phyloP scores from a whole-genome alignment of 352 stramenopile genomes.

The Elongisporangium prolatum region DNA sequence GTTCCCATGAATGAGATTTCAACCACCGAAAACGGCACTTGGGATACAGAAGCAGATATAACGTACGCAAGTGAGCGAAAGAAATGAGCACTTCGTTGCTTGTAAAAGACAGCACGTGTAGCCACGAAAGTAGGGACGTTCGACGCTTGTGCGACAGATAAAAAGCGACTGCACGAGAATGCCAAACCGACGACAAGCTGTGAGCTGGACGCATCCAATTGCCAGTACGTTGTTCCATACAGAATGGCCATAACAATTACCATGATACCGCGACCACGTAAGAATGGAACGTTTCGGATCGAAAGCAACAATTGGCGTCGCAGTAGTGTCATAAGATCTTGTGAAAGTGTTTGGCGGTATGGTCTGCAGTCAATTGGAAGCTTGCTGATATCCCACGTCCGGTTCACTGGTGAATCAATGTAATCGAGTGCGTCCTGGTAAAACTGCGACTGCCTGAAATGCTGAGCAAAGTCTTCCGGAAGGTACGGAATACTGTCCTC shows the following conservation, averaged over 20 bases:
- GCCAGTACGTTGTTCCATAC: slow-evolving; percentile 63
- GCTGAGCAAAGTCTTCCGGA: slow-evolving; percentile 37
- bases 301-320: slow-evolving; percentile 68
- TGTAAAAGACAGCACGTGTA: slow-evolving; percentile 81
- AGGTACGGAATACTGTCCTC: slow-evolving; percentile 16
- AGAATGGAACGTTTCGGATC: slow-evolving; percentile 41
- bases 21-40: slow-evolving; percentile 51
- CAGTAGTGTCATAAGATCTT: slow-evolving; percentile 42
- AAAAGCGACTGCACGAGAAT: slow-evolving; percentile 87
- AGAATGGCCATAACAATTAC: slow-evolving; percentile 59
- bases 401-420: slow-evolving; percentile 17
- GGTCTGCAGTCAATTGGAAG: slow-evolving; percentile 9
- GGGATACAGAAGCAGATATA: slow-evolving; percentile 39
- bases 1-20: slow-evolving; percentile 85
- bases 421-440: slow-evolving; percentile 42
- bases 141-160: slow-evolving; percentile 74
- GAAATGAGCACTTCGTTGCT: slow-evolving; percentile 87
- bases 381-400: background rate
- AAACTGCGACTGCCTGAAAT: slow-evolving; percentile 45
- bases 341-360: slow-evolving; percentile 46
- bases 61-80: slow-evolving; percentile 82
- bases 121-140: slow-evolving; percentile 82
- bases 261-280: slow-evolving; percentile 44
- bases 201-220: slow-evolving; percentile 45
- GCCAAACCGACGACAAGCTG: slow-evolving; percentile 79